Conservation (phyloP, 495 filamentous ascomycete genomes). For the Xylaria palmicola region DNA sequence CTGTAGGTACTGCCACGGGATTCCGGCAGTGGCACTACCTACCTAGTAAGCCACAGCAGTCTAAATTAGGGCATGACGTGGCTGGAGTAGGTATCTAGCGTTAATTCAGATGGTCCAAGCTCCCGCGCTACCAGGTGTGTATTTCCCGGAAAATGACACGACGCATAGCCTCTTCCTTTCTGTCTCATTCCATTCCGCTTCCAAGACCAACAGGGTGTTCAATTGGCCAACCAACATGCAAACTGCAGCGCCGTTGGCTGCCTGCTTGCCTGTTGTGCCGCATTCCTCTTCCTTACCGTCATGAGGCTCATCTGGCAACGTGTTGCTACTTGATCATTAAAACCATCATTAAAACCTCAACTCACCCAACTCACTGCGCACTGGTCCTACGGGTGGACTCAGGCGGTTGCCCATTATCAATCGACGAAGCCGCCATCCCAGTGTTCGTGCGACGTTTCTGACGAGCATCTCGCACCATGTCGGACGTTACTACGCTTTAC, state of each 20-base stretch:
- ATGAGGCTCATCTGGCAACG: slow-evolving; percentile 21
- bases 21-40: too few species aligned
- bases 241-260: slow-evolving; percentile 23
- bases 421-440: background rate
- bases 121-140: background rate
- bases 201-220: slow-evolving; percentile 12
- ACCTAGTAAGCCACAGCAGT: background rate
- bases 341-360: background rate
- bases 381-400: background rate
- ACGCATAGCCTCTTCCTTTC: background rate
- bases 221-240: slow-evolving; percentile 33
- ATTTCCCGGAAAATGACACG: too few species aligned
- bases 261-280: slow-evolving; percentile 24
- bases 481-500: slow-evolving; percentile 28
- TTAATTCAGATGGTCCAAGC: slow-evolving; percentile 3
- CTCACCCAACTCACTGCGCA: background rate
- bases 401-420: background rate
- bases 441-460: background rate
- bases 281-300: slow-evolving; percentile 20
- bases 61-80: background rate
- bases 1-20: too few species aligned
- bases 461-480: slow-evolving; percentile 19
- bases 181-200: slow-evolving; percentile 16
- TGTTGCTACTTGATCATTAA: background rate
- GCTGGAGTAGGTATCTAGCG: background rate